A percentile compares a stretch with the other conserved stretches of the same genome.
Evolutionary conservation across 306 rosid species (phyloP).

Genomic region (Hippophae gyantsensis): DNA sequence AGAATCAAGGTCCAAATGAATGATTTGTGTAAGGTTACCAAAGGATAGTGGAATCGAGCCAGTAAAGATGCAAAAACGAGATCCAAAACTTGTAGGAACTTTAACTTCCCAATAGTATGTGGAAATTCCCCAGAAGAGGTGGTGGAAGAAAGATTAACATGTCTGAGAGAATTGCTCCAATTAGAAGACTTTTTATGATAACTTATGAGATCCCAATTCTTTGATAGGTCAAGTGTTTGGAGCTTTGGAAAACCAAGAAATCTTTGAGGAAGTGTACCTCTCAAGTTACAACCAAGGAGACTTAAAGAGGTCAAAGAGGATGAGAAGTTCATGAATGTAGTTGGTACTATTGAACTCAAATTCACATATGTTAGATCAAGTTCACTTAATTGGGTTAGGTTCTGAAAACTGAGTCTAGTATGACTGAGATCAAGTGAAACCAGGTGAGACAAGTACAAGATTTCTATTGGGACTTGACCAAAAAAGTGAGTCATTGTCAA

Average conservation of each 20-base stretch:
- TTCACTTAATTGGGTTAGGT: not conserved
- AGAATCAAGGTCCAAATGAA: not conserved
- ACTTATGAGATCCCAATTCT: not conserved
- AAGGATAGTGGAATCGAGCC: not conserved
- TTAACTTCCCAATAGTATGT: not conserved
- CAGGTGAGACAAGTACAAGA: slow-evolving; percentile 9
- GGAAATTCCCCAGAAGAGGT: not conserved
- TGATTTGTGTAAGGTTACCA: not conserved
- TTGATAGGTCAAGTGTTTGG: not conserved
- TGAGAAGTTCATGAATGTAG: not conserved
- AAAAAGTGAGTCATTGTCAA: not conserved
- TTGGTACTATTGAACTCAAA: not conserved
- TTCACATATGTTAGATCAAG: not conserved
- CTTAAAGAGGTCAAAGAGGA: not conserved
- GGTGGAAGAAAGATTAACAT: not conserved
- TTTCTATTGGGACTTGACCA: slow-evolving; percentile 1
- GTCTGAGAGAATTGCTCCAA: not conserved
- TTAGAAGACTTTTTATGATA: not conserved
- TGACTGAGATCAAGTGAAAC: not conserved
- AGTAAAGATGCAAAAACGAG: not conserved
- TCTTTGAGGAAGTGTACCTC: not conserved
- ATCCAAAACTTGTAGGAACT: not conserved
- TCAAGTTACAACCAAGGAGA: not conserved
- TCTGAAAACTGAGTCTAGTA: too few species aligned
- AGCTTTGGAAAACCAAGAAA: not conserved